Evolutionary conservation across 345 rosid species (phyloP).

Genomic region (Gossypioides kirkii): DNA sequence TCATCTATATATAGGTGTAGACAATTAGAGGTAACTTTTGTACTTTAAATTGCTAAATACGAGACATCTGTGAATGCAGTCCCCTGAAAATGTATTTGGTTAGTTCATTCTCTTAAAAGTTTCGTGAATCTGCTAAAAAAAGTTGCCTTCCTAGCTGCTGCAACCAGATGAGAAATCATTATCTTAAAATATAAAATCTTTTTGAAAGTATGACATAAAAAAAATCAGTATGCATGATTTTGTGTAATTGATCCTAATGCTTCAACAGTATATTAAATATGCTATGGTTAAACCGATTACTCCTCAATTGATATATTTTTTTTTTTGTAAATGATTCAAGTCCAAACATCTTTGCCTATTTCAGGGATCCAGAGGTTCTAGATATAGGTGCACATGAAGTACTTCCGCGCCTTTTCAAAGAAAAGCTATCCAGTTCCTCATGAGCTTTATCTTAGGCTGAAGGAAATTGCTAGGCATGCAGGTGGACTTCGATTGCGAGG

Average conservation of each 20-base stretch:
- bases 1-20: neutral
- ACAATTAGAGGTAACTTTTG: neutral
- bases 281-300: neutral
- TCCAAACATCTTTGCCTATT: neutral
- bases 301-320: neutral
- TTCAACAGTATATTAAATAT: neutral
- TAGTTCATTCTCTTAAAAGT: neutral
- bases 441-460: neutral
- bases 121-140: neutral
- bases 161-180: no score
- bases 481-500: neutral
- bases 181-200: no score
- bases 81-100: slow-evolving; percentile 5
- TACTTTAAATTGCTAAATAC: neutral
- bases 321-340: neutral
- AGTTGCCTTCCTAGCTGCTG: neutral
- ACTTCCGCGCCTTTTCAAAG: slow-evolving; percentile 79
- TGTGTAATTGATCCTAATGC: neutral
- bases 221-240: neutral
- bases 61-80: neutral
- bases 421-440: slow-evolving; percentile 37
- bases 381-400: slow-evolving; percentile 77
- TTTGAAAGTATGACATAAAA: no score
- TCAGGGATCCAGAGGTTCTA: slow-evolving; percentile 80
- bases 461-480: slow-evolving; percentile 2